Conservation (phyloP, 371 early-diverging fungal species). For the Parasitella parasitica region DNA sequence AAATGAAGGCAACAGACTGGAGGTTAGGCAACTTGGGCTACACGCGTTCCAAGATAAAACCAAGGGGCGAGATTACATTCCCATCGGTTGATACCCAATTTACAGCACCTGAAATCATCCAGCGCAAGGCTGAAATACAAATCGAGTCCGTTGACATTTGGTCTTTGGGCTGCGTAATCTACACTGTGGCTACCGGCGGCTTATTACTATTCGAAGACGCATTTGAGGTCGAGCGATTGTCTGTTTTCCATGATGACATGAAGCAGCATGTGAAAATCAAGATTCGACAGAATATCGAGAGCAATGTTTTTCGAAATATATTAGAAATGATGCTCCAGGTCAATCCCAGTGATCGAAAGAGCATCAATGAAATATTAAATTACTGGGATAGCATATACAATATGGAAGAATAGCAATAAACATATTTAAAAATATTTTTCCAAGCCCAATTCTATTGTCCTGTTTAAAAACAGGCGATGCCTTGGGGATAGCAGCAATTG, state of each 20-base stretch:
- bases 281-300: conserved; percentile 9
- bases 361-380: background rate
- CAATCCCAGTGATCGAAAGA: conserved; percentile 14
- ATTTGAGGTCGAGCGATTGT: conserved; percentile 1
- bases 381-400: conserved; percentile 15
- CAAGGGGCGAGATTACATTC: background rate
- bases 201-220: conserved; percentile 1
- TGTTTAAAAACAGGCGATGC: too few species aligned
- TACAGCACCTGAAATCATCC: conserved; percentile 13
- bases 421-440: background rate
- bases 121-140: background rate
- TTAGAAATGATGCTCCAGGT: conserved; percentile 11
- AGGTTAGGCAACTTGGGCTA: conserved; percentile 11
- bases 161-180: conserved; percentile 23
- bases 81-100: background rate
- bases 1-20: conserved; percentile 18
- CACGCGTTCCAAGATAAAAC: background rate
- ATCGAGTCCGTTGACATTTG: conserved; percentile 11
- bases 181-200: conserved; percentile 10
- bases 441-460: too few species aligned
- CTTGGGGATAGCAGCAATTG: too few species aligned
- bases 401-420: background rate
- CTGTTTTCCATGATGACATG: background rate
- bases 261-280: background rate
- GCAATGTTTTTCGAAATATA: background rate